Percentiles rank a stretch among this genome's conserved stretches.
These are phyloP conservation scores for Coemansia sp. DNA, from an alignment of 192 early-diverging fungal species.

Conservation along the genomic window DNA sequence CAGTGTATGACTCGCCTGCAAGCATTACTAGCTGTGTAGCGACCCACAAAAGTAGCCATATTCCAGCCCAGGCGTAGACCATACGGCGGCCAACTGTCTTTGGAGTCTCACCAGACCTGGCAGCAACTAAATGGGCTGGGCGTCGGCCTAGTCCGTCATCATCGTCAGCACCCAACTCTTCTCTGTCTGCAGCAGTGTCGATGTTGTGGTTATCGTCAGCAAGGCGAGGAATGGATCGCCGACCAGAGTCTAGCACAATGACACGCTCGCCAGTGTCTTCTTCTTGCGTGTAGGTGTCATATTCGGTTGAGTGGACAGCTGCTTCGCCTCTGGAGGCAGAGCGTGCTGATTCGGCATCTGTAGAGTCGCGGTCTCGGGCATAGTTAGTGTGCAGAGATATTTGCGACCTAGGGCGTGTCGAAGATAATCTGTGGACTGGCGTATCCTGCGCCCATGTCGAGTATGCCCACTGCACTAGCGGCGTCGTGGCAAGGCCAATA, in stretches of 20 bases:
- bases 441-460: not conserved
- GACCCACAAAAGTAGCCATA: constrained; percentile 40
- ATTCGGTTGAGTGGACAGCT: not conserved
- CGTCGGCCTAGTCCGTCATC: constrained; percentile 34
- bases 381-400: constrained; percentile 52
- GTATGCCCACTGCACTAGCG: constrained; percentile 10
- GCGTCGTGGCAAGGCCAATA: constrained; percentile 1
- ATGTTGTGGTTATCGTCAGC: not conserved
- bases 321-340: not conserved
- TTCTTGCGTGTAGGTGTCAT: not conserved
- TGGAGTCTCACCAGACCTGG: constrained; percentile 33
- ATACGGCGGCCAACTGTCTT: constrained; percentile 40
- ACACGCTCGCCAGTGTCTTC: constrained; percentile 20
- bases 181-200: not conserved
- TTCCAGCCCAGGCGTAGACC: constrained; percentile 31
- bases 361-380: not conserved
- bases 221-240: not conserved
- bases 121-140: not conserved
- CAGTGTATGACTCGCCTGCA: constrained; percentile 30
- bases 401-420: constrained; percentile 33
- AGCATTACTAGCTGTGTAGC: constrained; percentile 29
- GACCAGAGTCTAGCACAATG: constrained; percentile 19
- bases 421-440: not conserved
- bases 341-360: constrained; percentile 3
- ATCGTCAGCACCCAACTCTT: not conserved